A percentile compares a stretch with the other conserved stretches of the same genome.
Conservation (phyloP, 495 filamentous ascomycete genomes). For the Aspergillus indologenus region DNA sequence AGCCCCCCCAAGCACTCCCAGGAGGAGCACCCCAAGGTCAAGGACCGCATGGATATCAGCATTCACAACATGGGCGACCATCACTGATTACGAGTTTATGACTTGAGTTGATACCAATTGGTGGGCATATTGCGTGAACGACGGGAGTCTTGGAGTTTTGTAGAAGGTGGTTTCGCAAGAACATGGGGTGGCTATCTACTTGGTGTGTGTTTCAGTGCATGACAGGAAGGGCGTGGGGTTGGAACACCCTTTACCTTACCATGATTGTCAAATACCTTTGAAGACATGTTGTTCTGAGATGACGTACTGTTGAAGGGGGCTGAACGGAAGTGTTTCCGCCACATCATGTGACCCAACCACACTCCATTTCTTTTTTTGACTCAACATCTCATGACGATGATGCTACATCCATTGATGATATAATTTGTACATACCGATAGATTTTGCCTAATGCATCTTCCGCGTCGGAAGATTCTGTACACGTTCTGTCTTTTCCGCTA, state of each 20-base stretch:
- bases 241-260: constrained; percentile 13
- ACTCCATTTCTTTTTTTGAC: not conserved
- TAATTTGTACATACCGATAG: not conserved
- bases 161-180: constrained; percentile 21
- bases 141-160: constrained; percentile 26
- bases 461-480: not conserved
- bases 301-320: not conserved
- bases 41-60: constrained; percentile 58
- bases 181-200: constrained; percentile 18
- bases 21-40: constrained; percentile 40
- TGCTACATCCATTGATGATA: not conserved
- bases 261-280: not conserved
- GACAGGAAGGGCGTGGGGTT: constrained; percentile 13
- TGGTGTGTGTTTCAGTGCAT: constrained; percentile 16
- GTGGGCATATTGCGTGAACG: constrained; percentile 12
- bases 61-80: constrained; percentile 59
- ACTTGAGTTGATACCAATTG: constrained; percentile 2
- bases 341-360: not conserved
- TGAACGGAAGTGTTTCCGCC: not conserved
- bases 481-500: not conserved
- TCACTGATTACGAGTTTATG: constrained; percentile 23
- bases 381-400: not conserved
- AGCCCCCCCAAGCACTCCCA: constrained; percentile 21
- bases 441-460: not conserved
- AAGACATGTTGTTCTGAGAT: constrained; percentile 2